A percentile compares a stretch with the other conserved stretches of the same genome.
These are phyloP conservation scores for Sordaria brevicollis DNA, from an alignment of 495 filamentous ascomycete species.

Conservation along the genomic window DNA sequence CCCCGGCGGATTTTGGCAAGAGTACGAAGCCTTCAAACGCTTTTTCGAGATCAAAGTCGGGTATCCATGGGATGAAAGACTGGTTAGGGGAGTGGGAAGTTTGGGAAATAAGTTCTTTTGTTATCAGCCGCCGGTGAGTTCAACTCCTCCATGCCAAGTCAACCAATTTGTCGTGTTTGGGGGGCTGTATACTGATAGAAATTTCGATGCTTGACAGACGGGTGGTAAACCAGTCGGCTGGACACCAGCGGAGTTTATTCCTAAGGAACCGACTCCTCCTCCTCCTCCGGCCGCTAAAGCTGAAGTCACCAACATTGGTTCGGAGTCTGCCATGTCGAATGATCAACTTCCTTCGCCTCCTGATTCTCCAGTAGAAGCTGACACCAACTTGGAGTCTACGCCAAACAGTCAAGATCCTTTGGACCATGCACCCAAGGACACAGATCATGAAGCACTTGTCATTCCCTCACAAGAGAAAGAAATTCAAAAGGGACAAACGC, in stretches of 20 bases:
- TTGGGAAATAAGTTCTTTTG: constrained; percentile 9
- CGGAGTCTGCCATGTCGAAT: not conserved
- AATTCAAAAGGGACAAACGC: not conserved
- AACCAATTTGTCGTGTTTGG: not conserved
- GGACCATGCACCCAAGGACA: not conserved
- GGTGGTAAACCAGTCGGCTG: constrained; percentile 29
- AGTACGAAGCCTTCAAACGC: constrained; percentile 36
- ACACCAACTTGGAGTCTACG: not conserved
- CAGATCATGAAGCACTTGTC: not conserved
- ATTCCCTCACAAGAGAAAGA: not conserved
- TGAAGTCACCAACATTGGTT: not conserved
- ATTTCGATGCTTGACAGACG: constrained; percentile 7
- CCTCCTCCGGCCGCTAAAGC: not conserved
- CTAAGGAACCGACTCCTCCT: not conserved
- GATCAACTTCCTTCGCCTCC: not conserved
- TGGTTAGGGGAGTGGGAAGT: constrained; percentile 9
- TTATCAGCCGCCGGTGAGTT: constrained; percentile 30
- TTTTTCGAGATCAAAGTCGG: constrained; percentile 49
- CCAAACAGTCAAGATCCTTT: not conserved
- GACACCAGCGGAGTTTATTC: constrained; percentile 5
- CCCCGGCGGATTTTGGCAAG: constrained; percentile 17
- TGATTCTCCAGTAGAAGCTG: not conserved
- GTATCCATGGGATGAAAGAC: constrained; percentile 44
- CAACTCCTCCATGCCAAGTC: not conserved
- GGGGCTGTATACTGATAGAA: not conserved